Evolutionary conservation across 495 filamentous ascomycete genomes (phyloP).

Genomic region (Talaromyces proteolyticus): DNA sequence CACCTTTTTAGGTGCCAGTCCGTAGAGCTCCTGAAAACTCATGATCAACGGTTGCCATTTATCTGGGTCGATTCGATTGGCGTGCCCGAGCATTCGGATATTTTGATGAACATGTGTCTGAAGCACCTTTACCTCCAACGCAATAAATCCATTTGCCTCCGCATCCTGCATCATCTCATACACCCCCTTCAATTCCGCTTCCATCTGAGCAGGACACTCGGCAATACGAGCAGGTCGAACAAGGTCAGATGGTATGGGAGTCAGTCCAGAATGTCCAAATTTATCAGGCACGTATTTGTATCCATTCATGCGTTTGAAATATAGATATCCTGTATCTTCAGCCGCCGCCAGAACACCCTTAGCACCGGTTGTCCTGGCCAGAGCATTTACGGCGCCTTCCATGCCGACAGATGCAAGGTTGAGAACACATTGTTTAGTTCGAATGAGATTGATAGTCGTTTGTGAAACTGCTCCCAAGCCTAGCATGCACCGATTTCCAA

Average conservation of each 20-base stretch:
- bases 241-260: constrained; percentile 19
- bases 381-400: constrained; percentile 25
- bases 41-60: constrained; percentile 3
- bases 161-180: constrained; percentile 25
- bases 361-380: constrained; percentile 20
- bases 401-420: constrained; percentile 35
- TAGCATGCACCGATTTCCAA: constrained; percentile 37
- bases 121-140: constrained; percentile 26
- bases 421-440: constrained; percentile 37
- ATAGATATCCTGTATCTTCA: constrained; percentile 27
- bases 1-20: neutral
- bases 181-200: constrained; percentile 25
- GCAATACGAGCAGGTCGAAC: neutral
- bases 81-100: neutral
- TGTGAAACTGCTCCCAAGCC: constrained; percentile 30
- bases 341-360: too few species aligned
- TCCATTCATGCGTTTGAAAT: too few species aligned
- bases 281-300: too few species aligned
- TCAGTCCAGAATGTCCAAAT: constrained; percentile 24
- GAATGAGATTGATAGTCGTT: constrained; percentile 35
- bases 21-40: constrained; percentile 6
- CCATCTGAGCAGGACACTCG: constrained; percentile 12
- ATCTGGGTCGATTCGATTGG: constrained; percentile 3
- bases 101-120: constrained; percentile 12
- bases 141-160: constrained; percentile 14